Conservation (phyloP, 2,329 filamentous ascomycete genomes). For the Canariomyces notabilis region DNA sequence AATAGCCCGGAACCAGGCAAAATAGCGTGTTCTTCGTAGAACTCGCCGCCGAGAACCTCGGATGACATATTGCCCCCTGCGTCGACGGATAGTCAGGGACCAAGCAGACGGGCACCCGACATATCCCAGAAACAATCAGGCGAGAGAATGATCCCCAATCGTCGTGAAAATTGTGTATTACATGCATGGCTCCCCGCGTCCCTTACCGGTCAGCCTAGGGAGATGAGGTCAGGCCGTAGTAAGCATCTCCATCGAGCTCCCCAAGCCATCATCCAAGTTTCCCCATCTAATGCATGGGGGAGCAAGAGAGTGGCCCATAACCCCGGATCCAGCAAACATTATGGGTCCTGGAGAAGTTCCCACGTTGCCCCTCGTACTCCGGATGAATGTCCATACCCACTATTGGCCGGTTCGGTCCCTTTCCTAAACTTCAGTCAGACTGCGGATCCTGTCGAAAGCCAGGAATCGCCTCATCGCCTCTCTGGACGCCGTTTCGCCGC, state of each 20-base stretch:
- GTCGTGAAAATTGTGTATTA: background rate
- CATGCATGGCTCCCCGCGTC: background rate
- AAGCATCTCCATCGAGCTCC: background rate
- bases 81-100: background rate
- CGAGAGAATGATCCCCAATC: background rate
- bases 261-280: background rate
- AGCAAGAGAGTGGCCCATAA: background rate
- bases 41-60: background rate
- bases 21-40: constrained; percentile 14
- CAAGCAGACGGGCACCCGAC: background rate
- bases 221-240: background rate
- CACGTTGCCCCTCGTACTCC: constrained; percentile 11
- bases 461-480: no score
- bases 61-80: constrained; percentile 5
- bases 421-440: constrained; percentile 3
- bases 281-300: background rate
- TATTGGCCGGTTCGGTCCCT: constrained; percentile 12
- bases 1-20: constrained; percentile 15
- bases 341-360: constrained; percentile 5
- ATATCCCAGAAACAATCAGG: background rate
- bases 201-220: background rate
- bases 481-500: no score
- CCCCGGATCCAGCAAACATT: constrained; percentile 2
- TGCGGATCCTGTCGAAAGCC: background rate
- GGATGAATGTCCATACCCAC: constrained; percentile 18